phyloP scores from a whole-genome alignment of 495 filamentous ascomycete species.

The Hypoxylon cercidicola region DNA sequence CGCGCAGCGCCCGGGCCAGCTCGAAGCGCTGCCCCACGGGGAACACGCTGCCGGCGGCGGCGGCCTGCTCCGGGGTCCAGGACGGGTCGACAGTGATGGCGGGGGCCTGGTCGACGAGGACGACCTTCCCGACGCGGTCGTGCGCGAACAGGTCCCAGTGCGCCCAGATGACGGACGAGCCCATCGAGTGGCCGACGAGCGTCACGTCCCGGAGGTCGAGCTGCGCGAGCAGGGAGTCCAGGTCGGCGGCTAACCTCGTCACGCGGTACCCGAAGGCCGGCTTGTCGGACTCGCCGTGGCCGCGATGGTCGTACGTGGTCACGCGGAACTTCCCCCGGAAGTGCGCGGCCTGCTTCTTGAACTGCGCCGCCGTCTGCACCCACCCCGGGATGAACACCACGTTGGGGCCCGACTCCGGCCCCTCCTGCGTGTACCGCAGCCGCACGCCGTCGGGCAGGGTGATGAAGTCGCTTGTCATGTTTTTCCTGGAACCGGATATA shows the following conservation, averaged over 20 bases:
- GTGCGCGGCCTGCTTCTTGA: constrained; percentile 33
- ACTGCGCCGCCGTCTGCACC: constrained; percentile 37
- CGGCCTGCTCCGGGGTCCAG: constrained; percentile 26
- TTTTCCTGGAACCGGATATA: constrained; percentile 14
- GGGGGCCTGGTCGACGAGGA: constrained; percentile 34
- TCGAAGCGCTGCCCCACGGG: constrained; percentile 6
- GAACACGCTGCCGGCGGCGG: constrained; percentile 14
- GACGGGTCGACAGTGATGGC: constrained; percentile 25
- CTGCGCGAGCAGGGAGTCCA: constrained; percentile 18
- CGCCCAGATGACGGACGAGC: constrained; percentile 28
- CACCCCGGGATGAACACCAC: constrained; percentile 39
- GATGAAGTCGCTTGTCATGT: constrained; percentile 24
- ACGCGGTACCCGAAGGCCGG: constrained; percentile 36
- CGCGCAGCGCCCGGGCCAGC: constrained; percentile 6
- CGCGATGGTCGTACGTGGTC: constrained; percentile 41
- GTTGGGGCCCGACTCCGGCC: constrained; percentile 20
- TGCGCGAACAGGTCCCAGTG: constrained; percentile 37
- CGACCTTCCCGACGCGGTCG: constrained; percentile 27
- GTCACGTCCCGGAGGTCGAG: constrained; percentile 29
- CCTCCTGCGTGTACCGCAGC: constrained; percentile 31
- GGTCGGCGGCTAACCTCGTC: constrained; percentile 30
- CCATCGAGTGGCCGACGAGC: constrained; percentile 37
- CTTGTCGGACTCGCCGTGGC: constrained; percentile 42
- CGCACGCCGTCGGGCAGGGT: constrained; percentile 33
- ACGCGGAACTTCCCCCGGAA: constrained; percentile 30